Base-by-base conservation (phyloP, 768 basidiomycete genomes). In the Russula olivacea region DNA sequence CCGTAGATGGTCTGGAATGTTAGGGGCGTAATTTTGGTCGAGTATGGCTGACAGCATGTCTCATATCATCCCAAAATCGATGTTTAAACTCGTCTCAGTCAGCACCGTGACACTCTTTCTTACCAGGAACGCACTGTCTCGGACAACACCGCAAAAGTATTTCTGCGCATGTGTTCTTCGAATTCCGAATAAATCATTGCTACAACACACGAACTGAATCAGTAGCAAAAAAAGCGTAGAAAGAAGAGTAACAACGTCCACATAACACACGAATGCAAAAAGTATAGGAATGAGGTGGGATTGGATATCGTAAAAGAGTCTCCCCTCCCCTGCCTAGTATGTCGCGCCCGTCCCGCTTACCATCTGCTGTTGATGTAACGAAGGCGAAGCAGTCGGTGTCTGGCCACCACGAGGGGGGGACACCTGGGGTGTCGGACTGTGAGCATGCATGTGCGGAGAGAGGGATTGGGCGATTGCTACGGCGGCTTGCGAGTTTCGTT, bases 331-430 rank as follows among this genome's bases (percentile, higher is more conserved):
- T 12, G 40, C 54, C 54, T 64, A 64, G 36, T 64, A 64, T 30
- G 63, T 64, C 21, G 63, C 63, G 15, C 63, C 63, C 10, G 74
- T 72, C 40, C 71, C 66, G 15, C 72, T 70, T 4, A 75, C 72
- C 28, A 71, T 66, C 53, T 73, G 73, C 30, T 73, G 70, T 47
- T 73, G 68, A 68, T 74, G 74, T 51, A 75, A 30, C 54, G 74
- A 75, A 38, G 74, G 74, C 50, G 74, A 74, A 23, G 72, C 69
- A 9, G 72, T 66, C 12, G 70, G 69, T 38, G 72, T 66, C 58
- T 73, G 72, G 19, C 69, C 71, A 34, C 70, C 58, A 14, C 73
- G 67, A 15, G 72, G 66, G 9, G 74, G 74, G 34, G 74, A 75
- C 19, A 65, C 63, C 51, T 75, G 73, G 41, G 68, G 70, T 48